Base-by-base conservation (phyloP, 1,284 basidiomycete genomes). In the Boletus sp. region DNA sequence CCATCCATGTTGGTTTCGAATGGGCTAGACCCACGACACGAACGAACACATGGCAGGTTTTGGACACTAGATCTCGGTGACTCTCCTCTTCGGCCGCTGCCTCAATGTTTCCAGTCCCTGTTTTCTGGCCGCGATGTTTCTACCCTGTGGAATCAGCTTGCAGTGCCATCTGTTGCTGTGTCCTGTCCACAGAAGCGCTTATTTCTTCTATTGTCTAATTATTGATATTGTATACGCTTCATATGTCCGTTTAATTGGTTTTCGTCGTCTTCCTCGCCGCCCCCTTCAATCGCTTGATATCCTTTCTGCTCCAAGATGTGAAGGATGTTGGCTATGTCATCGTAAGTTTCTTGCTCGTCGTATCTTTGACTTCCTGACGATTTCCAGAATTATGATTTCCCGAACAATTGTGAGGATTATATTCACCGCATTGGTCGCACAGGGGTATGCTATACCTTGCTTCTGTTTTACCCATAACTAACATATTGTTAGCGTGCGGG, bases 321-420 rank as follows among this genome's bases (percentile, higher is more conserved):
- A 94, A 94, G 84, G 91, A 94, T 73, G 91, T 94, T 59, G 85
- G 88, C 55, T 94, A 91, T 71, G 91, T 91, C 54, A 87, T 91
- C 59, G 91, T 93, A 62, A 70, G 90, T 81, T 47, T 37, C 48
- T 34, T 39, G 37, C 30, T 25, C 26, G 38, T 39, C 32, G 33
- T 35, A 50, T 44, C 43, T 49, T 57, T 30, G 29, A 13, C 34
- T 55, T 26, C 44, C 60, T 72, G 41, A 69, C 45, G 29, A 13
- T 17, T 44, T 51, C 60, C 59, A 91, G 88, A 94, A 94, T 75
- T 95, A 92, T 70, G 94, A 96, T 69, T 97, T 96, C 78, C 92
- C 94, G 4, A 96, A 94, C 72, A 94, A 94, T 66, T 93, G 90
- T 59, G 92, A 94, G 73, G 91, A 94, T 69, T 93, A 93, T 67